Conservation (phyloP, 768 basidiomycete species). For the Strobilomyces dryophilus region DNA sequence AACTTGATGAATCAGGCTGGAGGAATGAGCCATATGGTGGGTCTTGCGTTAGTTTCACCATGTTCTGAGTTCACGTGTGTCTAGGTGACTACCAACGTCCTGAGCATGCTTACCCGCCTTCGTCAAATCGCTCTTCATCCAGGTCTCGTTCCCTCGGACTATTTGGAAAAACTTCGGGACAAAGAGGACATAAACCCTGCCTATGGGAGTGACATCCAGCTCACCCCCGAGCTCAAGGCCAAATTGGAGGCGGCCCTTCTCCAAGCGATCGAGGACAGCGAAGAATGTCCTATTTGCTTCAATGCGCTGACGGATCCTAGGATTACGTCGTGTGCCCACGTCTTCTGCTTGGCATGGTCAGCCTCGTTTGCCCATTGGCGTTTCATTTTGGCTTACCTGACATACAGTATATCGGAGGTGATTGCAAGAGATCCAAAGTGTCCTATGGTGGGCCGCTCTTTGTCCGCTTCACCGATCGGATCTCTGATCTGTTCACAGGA, state of each 20-base stretch:
- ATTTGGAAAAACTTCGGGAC: slow-evolving; percentile 56
- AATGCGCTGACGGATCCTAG: slow-evolving; percentile 55
- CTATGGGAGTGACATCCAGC: slow-evolving; percentile 24
- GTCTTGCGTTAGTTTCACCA: background rate
- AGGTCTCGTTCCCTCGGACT: slow-evolving; percentile 64
- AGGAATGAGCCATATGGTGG: slow-evolving; percentile 41
- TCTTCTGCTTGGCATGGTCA: slow-evolving; percentile 70
- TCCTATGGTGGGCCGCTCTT: slow-evolving; percentile 58
- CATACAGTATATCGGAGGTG: slow-evolving; percentile 60
- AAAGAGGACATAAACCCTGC: slow-evolving; percentile 25
- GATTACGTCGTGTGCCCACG: slow-evolving; percentile 71
- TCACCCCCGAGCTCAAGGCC: slow-evolving; percentile 52
- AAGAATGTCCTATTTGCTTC: slow-evolving; percentile 82
- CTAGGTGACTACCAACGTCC: slow-evolving; percentile 64
- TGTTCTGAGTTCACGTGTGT: slow-evolving; percentile 4
- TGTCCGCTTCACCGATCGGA: background rate
- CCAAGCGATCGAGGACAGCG: slow-evolving; percentile 71
- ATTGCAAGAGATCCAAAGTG: slow-evolving; percentile 71
- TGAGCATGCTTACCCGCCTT: slow-evolving; percentile 83
- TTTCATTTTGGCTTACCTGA: slow-evolving; percentile 1
- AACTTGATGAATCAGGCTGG: slow-evolving; percentile 42
- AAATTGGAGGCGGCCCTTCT: slow-evolving; percentile 56
- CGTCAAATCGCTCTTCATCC: slow-evolving; percentile 82
- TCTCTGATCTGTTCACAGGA: slow-evolving; percentile 44
- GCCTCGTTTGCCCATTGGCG: slow-evolving; percentile 4